Conservation (phyloP, 495 filamentous ascomycete genomes). For the Penicillium tannophilum region DNA sequence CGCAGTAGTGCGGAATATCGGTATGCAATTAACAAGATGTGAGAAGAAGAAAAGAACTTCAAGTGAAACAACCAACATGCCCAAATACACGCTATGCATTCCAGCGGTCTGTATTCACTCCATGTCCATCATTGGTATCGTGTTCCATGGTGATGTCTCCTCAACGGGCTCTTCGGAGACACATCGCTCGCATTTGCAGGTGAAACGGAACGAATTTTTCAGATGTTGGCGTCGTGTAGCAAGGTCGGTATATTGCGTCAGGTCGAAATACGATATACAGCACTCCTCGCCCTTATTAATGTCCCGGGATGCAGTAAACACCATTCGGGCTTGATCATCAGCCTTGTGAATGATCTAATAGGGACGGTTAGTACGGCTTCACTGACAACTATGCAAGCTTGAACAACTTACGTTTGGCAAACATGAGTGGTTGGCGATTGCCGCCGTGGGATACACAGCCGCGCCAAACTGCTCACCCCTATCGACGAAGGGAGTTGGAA, state of each 20-base stretch:
- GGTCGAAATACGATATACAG: constrained; percentile 45
- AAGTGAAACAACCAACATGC: background rate
- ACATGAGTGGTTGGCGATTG: constrained; percentile 45
- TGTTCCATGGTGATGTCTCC: constrained; percentile 15
- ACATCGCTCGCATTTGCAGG: constrained; percentile 38
- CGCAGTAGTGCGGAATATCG: too few species aligned
- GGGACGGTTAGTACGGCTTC: constrained; percentile 1
- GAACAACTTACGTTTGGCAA: constrained; percentile 36
- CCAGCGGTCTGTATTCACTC: background rate
- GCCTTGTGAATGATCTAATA: constrained; percentile 40
- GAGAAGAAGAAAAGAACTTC: background rate
- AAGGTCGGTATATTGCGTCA: constrained; percentile 28
- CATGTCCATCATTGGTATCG: constrained; percentile 22
- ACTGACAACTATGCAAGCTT: background rate
- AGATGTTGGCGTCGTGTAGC: constrained; percentile 33
- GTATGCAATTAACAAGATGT: background rate
- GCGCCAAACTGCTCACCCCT: constrained; percentile 43
- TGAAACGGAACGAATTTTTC: constrained; percentile 34
- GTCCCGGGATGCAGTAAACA: constrained; percentile 38
- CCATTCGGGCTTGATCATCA: constrained; percentile 38
- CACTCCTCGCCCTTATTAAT: constrained; percentile 42
- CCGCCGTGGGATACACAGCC: constrained; percentile 41
- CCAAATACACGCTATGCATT: background rate
- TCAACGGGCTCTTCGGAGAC: constrained; percentile 26
- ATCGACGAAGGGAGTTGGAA: constrained; percentile 16